phyloP scores from a whole-genome alignment of 805 yeast genomes.

The Barnettozyma sucrosica region DNA sequence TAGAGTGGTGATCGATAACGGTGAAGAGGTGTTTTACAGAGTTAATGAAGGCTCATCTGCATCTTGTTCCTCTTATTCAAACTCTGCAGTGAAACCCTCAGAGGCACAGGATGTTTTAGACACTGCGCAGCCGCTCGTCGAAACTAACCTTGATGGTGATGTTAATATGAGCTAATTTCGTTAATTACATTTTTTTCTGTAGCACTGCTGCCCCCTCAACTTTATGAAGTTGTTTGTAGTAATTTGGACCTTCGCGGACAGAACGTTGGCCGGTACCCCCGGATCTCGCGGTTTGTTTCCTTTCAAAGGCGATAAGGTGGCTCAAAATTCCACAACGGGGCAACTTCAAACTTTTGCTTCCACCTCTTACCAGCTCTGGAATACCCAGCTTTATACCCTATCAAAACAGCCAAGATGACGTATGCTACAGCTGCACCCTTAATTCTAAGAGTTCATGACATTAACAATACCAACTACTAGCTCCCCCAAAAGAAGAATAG shows the following conservation, averaged over 20 bases:
- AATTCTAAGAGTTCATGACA: background rate
- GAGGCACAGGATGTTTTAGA: background rate
- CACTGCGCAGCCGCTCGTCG: background rate
- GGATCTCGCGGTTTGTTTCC: background rate
- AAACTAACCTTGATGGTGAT: background rate
- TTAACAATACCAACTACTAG: conserved; percentile 7
- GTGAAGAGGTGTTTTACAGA: conserved; percentile 2
- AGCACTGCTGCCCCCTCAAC: too few relatives aligned
- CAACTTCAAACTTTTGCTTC: background rate
- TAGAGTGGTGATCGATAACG: conserved; percentile 9
- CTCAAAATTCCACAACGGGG: background rate
- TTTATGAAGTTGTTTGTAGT: too few relatives aligned
- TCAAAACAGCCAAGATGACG: background rate
- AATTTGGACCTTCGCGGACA: background rate
- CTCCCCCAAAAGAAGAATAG: conserved; percentile 48
- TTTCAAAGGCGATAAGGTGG: conserved; percentile 1
- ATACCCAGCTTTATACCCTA: background rate
- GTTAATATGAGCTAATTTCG: conserved; percentile 2
- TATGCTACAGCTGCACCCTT: background rate
- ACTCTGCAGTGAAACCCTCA: background rate
- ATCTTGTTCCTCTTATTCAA: too few relatives aligned
- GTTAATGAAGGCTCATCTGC: background rate
- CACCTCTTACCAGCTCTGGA: background rate
- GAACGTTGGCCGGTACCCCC: background rate
- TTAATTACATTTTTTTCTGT: background rate